Conservation (phyloP, 2,329 filamentous ascomycete genomes). For the Cryphonectria nitschkei region DNA sequence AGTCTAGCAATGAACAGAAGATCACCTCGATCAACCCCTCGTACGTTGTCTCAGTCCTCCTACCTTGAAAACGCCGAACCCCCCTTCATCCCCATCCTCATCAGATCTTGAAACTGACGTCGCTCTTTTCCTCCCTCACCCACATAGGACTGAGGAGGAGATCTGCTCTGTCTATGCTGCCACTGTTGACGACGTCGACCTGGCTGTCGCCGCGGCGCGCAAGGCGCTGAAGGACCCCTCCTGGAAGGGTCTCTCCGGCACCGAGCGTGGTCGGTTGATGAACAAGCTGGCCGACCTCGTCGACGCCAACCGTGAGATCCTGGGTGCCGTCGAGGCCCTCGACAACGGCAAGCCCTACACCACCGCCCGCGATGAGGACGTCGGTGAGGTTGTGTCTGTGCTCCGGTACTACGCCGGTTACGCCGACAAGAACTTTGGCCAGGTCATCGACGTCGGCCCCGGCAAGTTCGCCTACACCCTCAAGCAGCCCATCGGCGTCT, state of each 20-base stretch:
- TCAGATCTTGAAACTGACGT: not conserved
- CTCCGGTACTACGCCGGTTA: constrained; percentile 79
- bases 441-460: constrained; percentile 73
- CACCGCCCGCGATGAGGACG: constrained; percentile 66
- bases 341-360: constrained; percentile 81
- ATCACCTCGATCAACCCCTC: constrained; percentile 71
- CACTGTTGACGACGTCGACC: constrained; percentile 67
- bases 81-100: not conserved
- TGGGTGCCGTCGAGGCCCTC: constrained; percentile 67
- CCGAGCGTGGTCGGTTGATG: constrained; percentile 71
- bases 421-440: constrained; percentile 78
- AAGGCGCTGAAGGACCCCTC: constrained; percentile 67
- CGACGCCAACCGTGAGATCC: constrained; percentile 59
- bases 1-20: constrained; percentile 65
- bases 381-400: constrained; percentile 52
- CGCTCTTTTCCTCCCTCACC: not conserved
- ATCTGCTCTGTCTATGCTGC: constrained; percentile 75
- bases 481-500: constrained; percentile 77
- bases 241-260: constrained; percentile 70
- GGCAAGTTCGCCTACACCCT: constrained; percentile 77
- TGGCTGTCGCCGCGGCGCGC: constrained; percentile 70
- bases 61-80: not conserved
- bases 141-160: constrained; percentile 58
- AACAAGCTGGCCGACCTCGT: constrained; percentile 71
- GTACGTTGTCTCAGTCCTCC: constrained; percentile 47